A percentile compares a stretch with the other conserved stretches of the same genome.
phyloP scores from a whole-genome alignment of 75 land plant species.

The Pseudotsuga menziesii region DNA sequence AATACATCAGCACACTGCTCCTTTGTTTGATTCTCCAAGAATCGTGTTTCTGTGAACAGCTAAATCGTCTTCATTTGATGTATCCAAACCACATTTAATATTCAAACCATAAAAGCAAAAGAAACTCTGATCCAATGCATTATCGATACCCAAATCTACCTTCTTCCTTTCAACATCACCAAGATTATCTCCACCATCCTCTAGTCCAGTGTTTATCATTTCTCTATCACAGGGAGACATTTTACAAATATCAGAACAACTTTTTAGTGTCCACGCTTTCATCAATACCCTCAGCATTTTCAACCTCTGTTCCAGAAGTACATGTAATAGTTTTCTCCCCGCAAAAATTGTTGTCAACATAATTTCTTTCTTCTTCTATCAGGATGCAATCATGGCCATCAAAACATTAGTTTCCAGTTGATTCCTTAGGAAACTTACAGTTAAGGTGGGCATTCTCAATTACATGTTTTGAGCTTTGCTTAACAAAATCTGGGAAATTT shows the following conservation, averaged over 20 bases:
- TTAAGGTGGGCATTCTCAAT: neutral
- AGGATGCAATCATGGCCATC: slow-evolving; percentile 1
- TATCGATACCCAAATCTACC: slow-evolving; percentile 67
- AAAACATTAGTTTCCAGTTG: neutral
- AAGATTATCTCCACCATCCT: slow-evolving; percentile 16
- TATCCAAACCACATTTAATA: slow-evolving; percentile 60
- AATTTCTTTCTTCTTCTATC: slow-evolving; percentile 10
- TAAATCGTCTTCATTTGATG: slow-evolving; percentile 73
- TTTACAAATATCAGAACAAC: slow-evolving; percentile 8
- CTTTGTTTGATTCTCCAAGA: slow-evolving; percentile 89
- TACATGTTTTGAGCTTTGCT: neutral
- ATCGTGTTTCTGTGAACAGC: slow-evolving; percentile 79
- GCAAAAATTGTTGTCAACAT: neutral
- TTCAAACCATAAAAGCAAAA: slow-evolving; percentile 96
- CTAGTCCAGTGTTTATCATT: neutral
- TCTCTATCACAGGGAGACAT: slow-evolving; percentile 8
- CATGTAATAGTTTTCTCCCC: neutral
- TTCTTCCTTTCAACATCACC: slow-evolving; percentile 57
- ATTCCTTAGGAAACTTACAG: neutral
- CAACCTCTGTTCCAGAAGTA: neutral
- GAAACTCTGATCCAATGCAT: slow-evolving; percentile 88
- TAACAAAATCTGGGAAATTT: neutral
- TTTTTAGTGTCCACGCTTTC: neutral
- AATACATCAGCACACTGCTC: slow-evolving; percentile 98
- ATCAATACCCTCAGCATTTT: too few relatives aligned